phyloP scores from a whole-genome alignment of 108 stramenopile genomes.

The Cylindrotheca fusiformis region DNA sequence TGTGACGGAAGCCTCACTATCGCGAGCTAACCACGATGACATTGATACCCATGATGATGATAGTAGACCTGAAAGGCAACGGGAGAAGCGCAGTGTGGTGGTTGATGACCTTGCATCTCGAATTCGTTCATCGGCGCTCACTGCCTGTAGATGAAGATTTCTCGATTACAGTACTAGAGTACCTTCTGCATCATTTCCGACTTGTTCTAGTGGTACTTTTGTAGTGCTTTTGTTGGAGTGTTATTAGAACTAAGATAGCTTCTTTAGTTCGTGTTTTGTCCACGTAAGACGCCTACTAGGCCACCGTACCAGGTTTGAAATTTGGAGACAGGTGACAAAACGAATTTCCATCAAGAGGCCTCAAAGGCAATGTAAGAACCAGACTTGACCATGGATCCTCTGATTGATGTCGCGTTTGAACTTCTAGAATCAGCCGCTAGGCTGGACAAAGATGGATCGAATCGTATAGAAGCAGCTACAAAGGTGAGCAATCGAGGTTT shows the following conservation, averaged over 20 bases:
- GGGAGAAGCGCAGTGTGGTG: constrained; percentile 54
- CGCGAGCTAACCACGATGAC: constrained; percentile 2
- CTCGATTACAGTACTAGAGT: not conserved
- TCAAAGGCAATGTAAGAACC: too few species aligned
- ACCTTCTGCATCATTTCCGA: too few species aligned
- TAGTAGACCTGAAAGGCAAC: constrained; percentile 30
- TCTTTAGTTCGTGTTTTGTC: too few species aligned
- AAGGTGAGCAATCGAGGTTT: constrained; percentile 12
- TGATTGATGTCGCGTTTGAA: constrained; percentile 53
- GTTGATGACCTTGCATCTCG: constrained; percentile 72
- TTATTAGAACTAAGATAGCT: too few species aligned
- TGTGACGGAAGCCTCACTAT: constrained; percentile 1
- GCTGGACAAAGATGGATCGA: constrained; percentile 33
- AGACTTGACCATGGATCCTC: not conserved
- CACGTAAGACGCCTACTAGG: too few species aligned
- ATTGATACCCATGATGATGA: not conserved
- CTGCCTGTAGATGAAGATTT: not conserved
- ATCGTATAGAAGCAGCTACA: constrained; percentile 46
- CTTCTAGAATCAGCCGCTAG: constrained; percentile 46
- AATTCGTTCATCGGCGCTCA: constrained; percentile 34
- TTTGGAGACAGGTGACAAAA: too few species aligned
- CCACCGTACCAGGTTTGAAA: too few species aligned
- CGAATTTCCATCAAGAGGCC: too few species aligned
- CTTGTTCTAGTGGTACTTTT: too few species aligned
- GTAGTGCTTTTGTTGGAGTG: too few species aligned